phyloP scores from a whole-genome alignment of 2,329 filamentous ascomycete genomes.

The Diaporthe citrichinensis region DNA sequence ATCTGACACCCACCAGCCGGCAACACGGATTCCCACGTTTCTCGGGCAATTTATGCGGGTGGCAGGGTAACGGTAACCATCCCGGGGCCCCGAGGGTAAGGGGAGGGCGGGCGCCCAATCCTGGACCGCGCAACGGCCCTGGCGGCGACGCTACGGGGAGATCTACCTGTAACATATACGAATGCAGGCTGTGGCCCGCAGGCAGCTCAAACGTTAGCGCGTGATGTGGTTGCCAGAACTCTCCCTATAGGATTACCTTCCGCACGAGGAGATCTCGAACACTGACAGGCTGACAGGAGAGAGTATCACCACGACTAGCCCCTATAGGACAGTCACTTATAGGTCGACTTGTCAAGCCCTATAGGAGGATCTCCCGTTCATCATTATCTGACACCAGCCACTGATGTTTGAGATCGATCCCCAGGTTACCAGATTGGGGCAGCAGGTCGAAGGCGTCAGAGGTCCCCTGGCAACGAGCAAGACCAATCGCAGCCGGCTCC shows the following conservation, averaged over 20 bases:
- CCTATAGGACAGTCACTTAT: background rate
- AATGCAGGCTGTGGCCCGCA: constrained; percentile 11
- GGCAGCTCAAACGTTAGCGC: constrained; percentile 30
- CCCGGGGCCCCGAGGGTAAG: background rate
- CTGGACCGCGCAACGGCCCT: constrained; percentile 7
- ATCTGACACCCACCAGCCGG: constrained; percentile 25
- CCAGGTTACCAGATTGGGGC: background rate
- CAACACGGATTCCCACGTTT: constrained; percentile 4
- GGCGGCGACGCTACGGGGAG: constrained; percentile 1
- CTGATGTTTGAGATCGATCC: constrained; percentile 17
- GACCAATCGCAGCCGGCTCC: background rate
- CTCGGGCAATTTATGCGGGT: constrained; percentile 12
- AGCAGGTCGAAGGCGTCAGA: background rate
- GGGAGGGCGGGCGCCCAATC: constrained; percentile 11
- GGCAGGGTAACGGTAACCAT: background rate
- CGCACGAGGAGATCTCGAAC: background rate
- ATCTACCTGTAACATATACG: constrained; percentile 22
- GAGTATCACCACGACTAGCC: background rate
- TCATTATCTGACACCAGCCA: constrained; percentile 2
- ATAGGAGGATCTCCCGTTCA: constrained; percentile 4
- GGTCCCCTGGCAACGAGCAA: background rate
- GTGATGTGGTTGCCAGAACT: background rate
- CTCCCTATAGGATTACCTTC: constrained; percentile 18
- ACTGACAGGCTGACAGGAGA: background rate
- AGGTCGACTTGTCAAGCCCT: background rate